Base-by-base conservation (phyloP, 768 basidiomycete genomes). In the Hypsizygus marmoreus region DNA sequence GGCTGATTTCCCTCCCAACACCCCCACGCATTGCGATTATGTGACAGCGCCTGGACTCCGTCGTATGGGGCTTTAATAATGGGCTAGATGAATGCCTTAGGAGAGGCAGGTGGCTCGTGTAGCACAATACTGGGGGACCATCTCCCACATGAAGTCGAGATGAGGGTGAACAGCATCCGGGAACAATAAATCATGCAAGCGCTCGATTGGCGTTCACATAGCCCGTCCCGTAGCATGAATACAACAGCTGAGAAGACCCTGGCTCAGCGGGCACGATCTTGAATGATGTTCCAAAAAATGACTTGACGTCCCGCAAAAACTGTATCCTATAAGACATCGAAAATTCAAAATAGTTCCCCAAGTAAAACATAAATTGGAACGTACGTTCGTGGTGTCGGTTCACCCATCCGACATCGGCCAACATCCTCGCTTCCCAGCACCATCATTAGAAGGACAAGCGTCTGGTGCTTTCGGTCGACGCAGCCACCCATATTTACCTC, bases 371-470 rank as follows among this genome's bases (percentile, higher is more conserved):
- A n/a, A n/a, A n/a, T n/a, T n/a, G n/a, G n/a, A n/a, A 79, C 90
- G 65, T 49, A 90, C 90, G 90, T 91, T 64, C 89, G 78, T 12
- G 80, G 67, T 9, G 90, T 92, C 13, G 92, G 83, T 56, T 88
- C 84, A 4, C 87, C 82, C 82, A 98, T 88, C 46, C 81, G 74
- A 69, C 90, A 92, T 49, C 88, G 81, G 1, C 93, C 91, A 0
- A 98, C 93, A 62, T 99, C 97, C 61, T 98, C 97, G 50, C 91
- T 95, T 7, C 97, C 97, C n/a, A 98, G 73, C 3, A 89, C 86
- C 91, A 99, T 95, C 75, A 92, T 77, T 26, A 95, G 66, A 30
- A 95, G 71, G 4, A 95, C 86, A 7, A 98, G 71, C 36, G 74
- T 78, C 66, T 99, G 97, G 61, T 95, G 93, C 53, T 86, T 83